These are phyloP conservation scores for Luzula sylvatica DNA, from an alignment of 176 grass and related monocot genomes.

Conservation along the genomic window DNA sequence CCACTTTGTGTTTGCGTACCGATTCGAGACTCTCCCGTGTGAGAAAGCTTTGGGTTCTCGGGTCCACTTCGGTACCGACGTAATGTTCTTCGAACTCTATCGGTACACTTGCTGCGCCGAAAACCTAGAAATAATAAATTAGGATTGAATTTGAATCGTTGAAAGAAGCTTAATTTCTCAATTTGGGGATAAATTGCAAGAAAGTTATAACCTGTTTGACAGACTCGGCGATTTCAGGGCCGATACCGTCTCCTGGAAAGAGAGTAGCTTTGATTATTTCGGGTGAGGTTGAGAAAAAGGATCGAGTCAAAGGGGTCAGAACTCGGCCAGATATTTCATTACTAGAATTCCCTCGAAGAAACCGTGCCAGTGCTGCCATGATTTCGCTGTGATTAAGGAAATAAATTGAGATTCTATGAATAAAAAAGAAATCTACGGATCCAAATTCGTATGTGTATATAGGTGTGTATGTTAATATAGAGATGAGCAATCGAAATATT, in stretches of 20 bases:
- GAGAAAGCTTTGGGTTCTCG: conserved; percentile 91
- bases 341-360: conserved; percentile 19
- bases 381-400: conserved; percentile 11
- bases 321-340: too few species aligned
- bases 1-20: conserved; percentile 78
- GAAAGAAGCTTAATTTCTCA: not conserved
- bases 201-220: conserved; percentile 66
- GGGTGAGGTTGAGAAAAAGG: conserved; percentile 13
- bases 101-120: conserved; percentile 60
- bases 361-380: conserved; percentile 21
- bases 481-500: too few species aligned
- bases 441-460: too few species aligned
- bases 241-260: conserved; percentile 92
- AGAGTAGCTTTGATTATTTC: conserved; percentile 65
- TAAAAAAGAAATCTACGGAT: too few species aligned
- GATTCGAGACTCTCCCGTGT: conserved; percentile 96
- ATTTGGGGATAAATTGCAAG: not conserved
- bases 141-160: not conserved
- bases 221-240: conserved; percentile 84
- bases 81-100: conserved; percentile 98
- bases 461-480: too few species aligned
- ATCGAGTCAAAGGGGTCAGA: conserved; percentile 10
- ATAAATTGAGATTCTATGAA: not conserved
- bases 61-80: conserved; percentile 80
- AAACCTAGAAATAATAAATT: conserved; percentile 82